phyloP scores from a whole-genome alignment of 2,329 filamentous ascomycete genomes.

The Gliomastix tumulicola region DNA sequence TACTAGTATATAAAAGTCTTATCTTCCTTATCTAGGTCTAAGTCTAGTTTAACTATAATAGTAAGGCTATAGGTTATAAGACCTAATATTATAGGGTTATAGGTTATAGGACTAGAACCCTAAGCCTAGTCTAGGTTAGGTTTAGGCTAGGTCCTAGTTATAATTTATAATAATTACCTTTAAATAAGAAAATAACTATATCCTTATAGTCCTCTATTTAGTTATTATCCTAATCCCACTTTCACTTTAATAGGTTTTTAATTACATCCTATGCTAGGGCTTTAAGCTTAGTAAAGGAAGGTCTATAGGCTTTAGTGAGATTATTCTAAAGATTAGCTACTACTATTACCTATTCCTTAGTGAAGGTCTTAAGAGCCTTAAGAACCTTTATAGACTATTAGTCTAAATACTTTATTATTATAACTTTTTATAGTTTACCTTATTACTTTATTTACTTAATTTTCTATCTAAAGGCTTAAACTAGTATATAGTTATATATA shows the following conservation, averaged over 20 bases:
- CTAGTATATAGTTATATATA: neutral
- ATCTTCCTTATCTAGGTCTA: neutral
- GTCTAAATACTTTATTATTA: neutral
- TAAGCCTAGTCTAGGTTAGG: neutral
- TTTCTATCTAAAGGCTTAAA: neutral
- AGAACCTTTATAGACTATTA: neutral
- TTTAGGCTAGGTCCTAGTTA: neutral
- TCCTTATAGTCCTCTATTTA: neutral
- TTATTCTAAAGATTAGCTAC: neutral
- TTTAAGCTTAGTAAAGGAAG: neutral
- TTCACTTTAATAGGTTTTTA: neutral
- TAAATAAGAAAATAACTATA: neutral
- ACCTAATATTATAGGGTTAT: no score
- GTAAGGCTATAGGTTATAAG: neutral
- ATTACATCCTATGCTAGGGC: no score
- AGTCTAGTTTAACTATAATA: conserved; percentile 1
- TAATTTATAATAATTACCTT: neutral
- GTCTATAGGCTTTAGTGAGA: neutral
- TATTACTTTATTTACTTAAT: neutral
- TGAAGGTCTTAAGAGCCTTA: neutral
- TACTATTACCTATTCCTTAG: neutral
- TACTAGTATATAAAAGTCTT: neutral
- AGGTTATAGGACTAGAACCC: no score
- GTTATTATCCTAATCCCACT: neutral
- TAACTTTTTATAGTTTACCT: neutral